phyloP scores from a whole-genome alignment of 805 yeast genomes.

The Schizosaccharomyces octosporus region DNA sequence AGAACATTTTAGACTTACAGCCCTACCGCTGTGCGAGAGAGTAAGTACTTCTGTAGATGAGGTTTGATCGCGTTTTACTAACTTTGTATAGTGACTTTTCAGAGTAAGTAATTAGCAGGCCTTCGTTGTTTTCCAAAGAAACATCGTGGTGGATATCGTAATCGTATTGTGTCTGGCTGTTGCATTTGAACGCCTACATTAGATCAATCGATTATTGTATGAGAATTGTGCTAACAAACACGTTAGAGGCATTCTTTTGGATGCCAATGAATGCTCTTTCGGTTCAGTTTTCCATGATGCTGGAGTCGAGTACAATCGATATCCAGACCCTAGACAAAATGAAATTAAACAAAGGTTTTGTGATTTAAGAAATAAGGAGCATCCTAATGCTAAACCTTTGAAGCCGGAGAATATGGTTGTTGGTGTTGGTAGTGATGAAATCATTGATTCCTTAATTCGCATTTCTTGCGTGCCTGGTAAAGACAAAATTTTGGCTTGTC shows the following conservation, averaged over 20 bases:
- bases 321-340: slow-evolving; percentile 89
- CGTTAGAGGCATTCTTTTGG: slow-evolving; percentile 30
- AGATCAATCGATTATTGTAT: background rate
- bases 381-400: slow-evolving; percentile 12
- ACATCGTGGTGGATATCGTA: background rate
- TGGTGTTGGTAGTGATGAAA: slow-evolving; percentile 95
- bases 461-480: slow-evolving; percentile 61
- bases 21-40: slow-evolving; percentile 96
- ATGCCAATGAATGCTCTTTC: slow-evolving; percentile 88
- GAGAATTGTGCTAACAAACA: background rate
- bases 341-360: slow-evolving; percentile 49
- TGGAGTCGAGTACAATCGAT: slow-evolving; percentile 46
- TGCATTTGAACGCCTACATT: background rate
- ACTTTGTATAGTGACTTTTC: background rate
- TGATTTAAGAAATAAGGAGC: slow-evolving; percentile 34
- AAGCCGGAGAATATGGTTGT: slow-evolving; percentile 52
- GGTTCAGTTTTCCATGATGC: slow-evolving; percentile 55
- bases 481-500: slow-evolving; percentile 64
- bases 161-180: background rate
- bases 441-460: slow-evolving; percentile 69
- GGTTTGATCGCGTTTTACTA: background rate
- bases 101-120: background rate
- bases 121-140: background rate
- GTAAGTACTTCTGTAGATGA: slow-evolving; percentile 12
- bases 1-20: slow-evolving; percentile 56